Evolutionary conservation across 1,284 basidiomycete species (phyloP), one percentile per base, ranked within the genome.

Genomic region (Grifola frondosa): DNA sequence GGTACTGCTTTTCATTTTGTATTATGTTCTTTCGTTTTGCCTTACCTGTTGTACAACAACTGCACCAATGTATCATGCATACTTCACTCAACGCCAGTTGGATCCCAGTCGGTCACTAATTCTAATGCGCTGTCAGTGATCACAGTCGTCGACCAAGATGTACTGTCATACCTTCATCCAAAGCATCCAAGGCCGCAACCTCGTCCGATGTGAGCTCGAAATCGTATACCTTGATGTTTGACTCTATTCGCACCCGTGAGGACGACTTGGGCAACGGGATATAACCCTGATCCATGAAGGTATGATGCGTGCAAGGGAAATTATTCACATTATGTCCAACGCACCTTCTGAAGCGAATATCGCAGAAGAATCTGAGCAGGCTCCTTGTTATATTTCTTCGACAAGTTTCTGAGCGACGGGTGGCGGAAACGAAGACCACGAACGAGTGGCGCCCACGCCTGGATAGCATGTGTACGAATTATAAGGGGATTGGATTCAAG

Each of bases 311-410:
- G 8, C 10, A 22, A 7, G 24, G 19, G 24, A n/a, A 24, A 31
- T 12, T 7, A n/a, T 9, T 9, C n/a, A 35, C 19, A 19, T 5
- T 15, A 6, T 6, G 21, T 12, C 24, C 9, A 19, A 17, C 11
- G 49, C 68, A 84, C 85, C 80, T 87, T 77, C 73, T 88, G 88
- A n/a, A 93, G 62, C 11, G 80, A 84, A 69, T 84, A 91, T 13
- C 87, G 72, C 25, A 91, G 67, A 32, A 91, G 69, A 31, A 93
- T 68, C 56, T 91, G 87, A 1, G 83, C 78, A 12, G 79, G 70
- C 12, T 74, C 66, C 58, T 83, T 88, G 24, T 63, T 60, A 55
- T 87, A 78, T 67, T 82, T 80, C 24, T 63, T 44, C 4, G 70
- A 67, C 10, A 77, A 59, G 9, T 49, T 51, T 13, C 58, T 59